Evolutionary conservation across 306 rosid genomes (phyloP).

Genomic region (Lathyrus tuberosus): DNA sequence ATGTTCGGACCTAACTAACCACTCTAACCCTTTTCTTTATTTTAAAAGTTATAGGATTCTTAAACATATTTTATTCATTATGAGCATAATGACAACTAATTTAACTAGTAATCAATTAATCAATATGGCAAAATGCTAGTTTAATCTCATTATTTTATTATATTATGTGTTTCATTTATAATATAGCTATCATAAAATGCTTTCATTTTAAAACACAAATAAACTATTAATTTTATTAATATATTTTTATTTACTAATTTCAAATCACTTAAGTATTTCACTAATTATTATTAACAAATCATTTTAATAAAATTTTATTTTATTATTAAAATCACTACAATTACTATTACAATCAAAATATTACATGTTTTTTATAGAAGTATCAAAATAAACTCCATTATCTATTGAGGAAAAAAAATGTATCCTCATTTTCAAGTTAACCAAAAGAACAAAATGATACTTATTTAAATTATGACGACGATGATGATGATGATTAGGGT

Average conservation of each 20-base stretch:
- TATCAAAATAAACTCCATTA: slow-evolving; percentile 32
- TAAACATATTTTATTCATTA: slow-evolving; percentile 29
- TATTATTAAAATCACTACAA: too few relatives aligned
- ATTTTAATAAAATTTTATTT: too few relatives aligned
- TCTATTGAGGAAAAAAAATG: neutral
- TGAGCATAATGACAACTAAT: slow-evolving; percentile 28
- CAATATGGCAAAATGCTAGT: neutral
- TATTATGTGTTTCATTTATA: too few relatives aligned
- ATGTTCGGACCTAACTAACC: slow-evolving; percentile 35
- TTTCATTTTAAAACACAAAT: too few relatives aligned
- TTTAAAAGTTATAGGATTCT: neutral
- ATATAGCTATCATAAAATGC: too few relatives aligned
- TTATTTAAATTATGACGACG: slow-evolving; percentile 27
- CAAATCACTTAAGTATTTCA: too few relatives aligned
- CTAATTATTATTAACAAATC: too few relatives aligned
- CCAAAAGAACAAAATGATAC: slow-evolving; percentile 27
- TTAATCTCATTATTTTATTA: neutral
- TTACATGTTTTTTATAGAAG: too few relatives aligned
- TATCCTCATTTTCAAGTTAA: slow-evolving; percentile 30
- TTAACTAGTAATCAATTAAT: slow-evolving; percentile 12
- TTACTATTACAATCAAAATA: too few relatives aligned
- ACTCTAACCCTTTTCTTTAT: slow-evolving; percentile 6
- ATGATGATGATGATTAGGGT: slow-evolving; percentile 40
- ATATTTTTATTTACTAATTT: too few relatives aligned
- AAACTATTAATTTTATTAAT: too few relatives aligned